phyloP scores from a whole-genome alignment of 495 filamentous ascomycete genomes.

The Lepraria neglecta region DNA sequence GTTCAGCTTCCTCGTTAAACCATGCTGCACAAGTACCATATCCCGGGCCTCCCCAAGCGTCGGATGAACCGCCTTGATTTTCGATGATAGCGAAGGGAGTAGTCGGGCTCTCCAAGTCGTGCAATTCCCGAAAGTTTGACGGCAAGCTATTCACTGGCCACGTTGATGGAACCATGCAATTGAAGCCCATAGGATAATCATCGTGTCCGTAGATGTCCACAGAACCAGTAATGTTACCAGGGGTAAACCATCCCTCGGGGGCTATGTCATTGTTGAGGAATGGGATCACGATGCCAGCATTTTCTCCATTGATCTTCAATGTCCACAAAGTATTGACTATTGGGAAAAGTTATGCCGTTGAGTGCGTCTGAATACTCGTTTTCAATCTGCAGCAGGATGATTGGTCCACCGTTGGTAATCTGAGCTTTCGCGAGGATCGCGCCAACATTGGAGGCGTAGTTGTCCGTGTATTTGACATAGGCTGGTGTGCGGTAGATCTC shows the following conservation, averaged over 20 bases:
- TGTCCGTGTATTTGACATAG: slow-evolving; percentile 61
- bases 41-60: slow-evolving; percentile 67
- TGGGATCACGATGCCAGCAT: slow-evolving; percentile 66
- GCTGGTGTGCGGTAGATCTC: slow-evolving; percentile 55
- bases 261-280: slow-evolving; percentile 70
- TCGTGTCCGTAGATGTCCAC: slow-evolving; percentile 79
- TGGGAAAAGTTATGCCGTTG: slow-evolving; percentile 43
- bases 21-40: slow-evolving; percentile 58
- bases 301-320: slow-evolving; percentile 60
- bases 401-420: slow-evolving; percentile 71
- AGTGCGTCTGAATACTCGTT: slow-evolving; percentile 61
- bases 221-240: slow-evolving; percentile 54
- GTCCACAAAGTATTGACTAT: slow-evolving; percentile 61
- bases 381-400: slow-evolving; percentile 73
- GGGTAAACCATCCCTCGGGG: slow-evolving; percentile 54
- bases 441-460: slow-evolving; percentile 51
- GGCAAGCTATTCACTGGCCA: slow-evolving; percentile 47
- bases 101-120: slow-evolving; percentile 52
- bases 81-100: slow-evolving; percentile 65
- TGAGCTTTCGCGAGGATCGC: slow-evolving; percentile 64
- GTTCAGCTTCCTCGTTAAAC: slow-evolving; percentile 62
- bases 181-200: slow-evolving; percentile 61
- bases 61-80: slow-evolving; percentile 72
- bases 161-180: slow-evolving; percentile 47
- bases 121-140: slow-evolving; percentile 41